phyloP scores from a whole-genome alignment of 2,329 filamentous ascomycete species.

The Amauroascus niger region DNA sequence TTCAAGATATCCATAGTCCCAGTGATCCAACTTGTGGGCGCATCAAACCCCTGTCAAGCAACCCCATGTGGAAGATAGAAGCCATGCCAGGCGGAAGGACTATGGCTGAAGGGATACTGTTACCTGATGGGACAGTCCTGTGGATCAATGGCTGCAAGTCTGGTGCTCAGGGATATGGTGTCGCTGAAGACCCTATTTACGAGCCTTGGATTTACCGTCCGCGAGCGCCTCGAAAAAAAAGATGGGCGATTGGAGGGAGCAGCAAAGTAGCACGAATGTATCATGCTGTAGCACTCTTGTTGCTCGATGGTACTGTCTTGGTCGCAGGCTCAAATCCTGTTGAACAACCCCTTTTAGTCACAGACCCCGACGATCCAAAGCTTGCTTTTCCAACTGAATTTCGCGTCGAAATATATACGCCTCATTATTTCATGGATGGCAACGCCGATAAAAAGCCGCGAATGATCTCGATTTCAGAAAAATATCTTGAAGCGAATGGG shows the following conservation, averaged over 20 bases:
- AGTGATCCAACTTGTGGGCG: conserved; percentile 51
- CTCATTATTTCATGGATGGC: conserved; percentile 49
- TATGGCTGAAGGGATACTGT: conserved; percentile 52
- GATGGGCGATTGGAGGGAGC: conserved; percentile 39
- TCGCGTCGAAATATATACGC: conserved; percentile 52
- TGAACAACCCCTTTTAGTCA: conserved; percentile 45
- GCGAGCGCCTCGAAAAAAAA: conserved; percentile 40
- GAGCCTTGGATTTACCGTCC: conserved; percentile 52
- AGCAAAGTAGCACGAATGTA: conserved; percentile 45
- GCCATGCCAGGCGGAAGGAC: conserved; percentile 49
- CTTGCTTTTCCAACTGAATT: conserved; percentile 48
- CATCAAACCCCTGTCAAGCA: conserved; percentile 42
- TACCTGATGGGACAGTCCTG: conserved; percentile 51
- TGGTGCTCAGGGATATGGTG: conserved; percentile 52
- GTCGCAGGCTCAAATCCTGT: conserved; percentile 53
- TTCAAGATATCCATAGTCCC: conserved; percentile 50
- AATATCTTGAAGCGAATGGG: conserved; percentile 36
- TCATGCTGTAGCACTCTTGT: conserved; percentile 51
- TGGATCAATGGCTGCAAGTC: conserved; percentile 51
- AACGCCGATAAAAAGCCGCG: conserved; percentile 43
- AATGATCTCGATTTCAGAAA: conserved; percentile 39
- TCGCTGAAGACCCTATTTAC: conserved; percentile 46
- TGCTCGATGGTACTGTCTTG: conserved; percentile 52
- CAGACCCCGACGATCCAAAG: conserved; percentile 36
- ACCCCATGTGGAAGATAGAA: conserved; percentile 49